These are phyloP conservation scores for Veloporphyrellus conicus DNA, from an alignment of 1,284 basidiomycete species.

Conservation along the genomic window DNA sequence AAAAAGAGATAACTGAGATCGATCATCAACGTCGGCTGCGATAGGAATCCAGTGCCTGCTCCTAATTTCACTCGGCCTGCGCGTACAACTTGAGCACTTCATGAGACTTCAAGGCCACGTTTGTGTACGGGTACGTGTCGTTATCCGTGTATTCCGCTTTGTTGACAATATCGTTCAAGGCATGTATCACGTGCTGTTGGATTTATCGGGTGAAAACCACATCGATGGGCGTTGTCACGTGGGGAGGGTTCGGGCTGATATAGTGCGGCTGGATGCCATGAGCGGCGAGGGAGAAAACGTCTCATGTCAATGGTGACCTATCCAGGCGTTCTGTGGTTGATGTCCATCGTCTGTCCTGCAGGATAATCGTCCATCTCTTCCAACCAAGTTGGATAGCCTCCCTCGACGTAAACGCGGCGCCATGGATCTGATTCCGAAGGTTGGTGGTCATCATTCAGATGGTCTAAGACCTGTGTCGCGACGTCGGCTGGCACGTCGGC, in stretches of 20 bases:
- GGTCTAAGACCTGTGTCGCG: slow-evolving; percentile 51
- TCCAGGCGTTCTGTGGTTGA: slow-evolving; percentile 54
- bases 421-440: slow-evolving; percentile 41
- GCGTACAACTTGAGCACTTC: slow-evolving; percentile 60
- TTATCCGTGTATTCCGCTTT: slow-evolving; percentile 46
- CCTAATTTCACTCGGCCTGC: slow-evolving; percentile 53
- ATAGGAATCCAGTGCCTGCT: background rate
- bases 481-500: slow-evolving; percentile 45
- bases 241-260: slow-evolving; percentile 52
- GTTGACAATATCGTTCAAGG: slow-evolving; percentile 51
- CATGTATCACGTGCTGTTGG: slow-evolving; percentile 45
- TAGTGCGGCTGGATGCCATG: slow-evolving; percentile 50
- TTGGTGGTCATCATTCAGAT: slow-evolving; percentile 47
- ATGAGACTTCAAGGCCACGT: slow-evolving; percentile 43
- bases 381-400: slow-evolving; percentile 53
- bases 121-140: slow-evolving; percentile 55
- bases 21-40: background rate
- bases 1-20: too few relatives aligned
- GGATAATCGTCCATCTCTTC: slow-evolving; percentile 47
- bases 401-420: slow-evolving; percentile 49
- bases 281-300: too few relatives aligned
- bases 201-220: slow-evolving; percentile 71
- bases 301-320: slow-evolving; percentile 70
- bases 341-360: slow-evolving; percentile 23
- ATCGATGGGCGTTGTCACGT: slow-evolving; percentile 53